Base-by-base conservation (phyloP, 495 filamentous ascomycete genomes). In the Geopyxis carbonaria region DNA sequence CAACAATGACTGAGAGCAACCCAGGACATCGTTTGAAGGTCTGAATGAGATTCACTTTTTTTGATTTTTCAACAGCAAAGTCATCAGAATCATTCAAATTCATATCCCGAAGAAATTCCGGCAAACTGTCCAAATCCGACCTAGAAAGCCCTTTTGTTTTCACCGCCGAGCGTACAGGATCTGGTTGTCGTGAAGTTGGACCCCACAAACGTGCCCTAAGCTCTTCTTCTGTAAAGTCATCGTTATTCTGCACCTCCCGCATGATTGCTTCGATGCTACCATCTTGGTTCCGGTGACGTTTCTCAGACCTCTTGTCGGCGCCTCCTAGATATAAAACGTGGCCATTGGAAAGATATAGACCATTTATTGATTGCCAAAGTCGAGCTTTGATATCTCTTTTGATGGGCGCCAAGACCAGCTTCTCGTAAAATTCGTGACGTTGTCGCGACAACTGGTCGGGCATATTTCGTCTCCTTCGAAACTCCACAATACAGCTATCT, bases 401-500 rank as follows among this genome's bases (percentile, higher is more conserved):
- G n/a, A n/a, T n/a, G n/a, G n/a, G n/a, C n/a, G n/a, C n/a, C n/a
- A n/a, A n/a, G n/a, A n/a, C n/a, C 5, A 15, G 11, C 4, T 13
- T n/a, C 9, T 19, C 14, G 13, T 47, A 47, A 35, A 35, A 47
- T 0, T 28, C 11, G 20, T 45, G 40, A 2, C 22, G 11, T 0
- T 23, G 4, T 2, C 0, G 0, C 4, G 45, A n/a, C 7, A 47
- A 19, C 19, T 44, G 35, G 33, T 50, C 13, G 2, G 37, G 19
- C n/a, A 32, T 19, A 1, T 11, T 8, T 1, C 13, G 18, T 24
- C 45, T 47, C 34, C 38, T 36, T 9, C 46, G 46, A 23, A 34
- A 52, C 30, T 52, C 46, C 5, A 40, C 43, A 28, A 52, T 46
- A 13, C 49, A 52, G n/a, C 46, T 28, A 27, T 46, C 49, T 7